Conservation (phyloP, 2,329 filamentous ascomycete genomes). For the Dactylellina sp. region DNA sequence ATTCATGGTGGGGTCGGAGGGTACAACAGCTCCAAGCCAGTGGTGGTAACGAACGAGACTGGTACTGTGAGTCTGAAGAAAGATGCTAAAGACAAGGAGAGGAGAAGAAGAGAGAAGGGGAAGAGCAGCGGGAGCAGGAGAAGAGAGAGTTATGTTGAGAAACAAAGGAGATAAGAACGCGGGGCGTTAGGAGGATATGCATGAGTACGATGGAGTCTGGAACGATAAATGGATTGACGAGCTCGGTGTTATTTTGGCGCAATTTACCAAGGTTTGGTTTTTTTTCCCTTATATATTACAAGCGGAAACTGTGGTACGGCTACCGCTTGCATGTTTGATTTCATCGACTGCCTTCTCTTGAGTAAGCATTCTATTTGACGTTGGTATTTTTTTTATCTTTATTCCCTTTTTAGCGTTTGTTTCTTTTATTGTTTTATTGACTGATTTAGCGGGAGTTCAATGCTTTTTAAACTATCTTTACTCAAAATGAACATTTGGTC, state of each 20-base stretch:
- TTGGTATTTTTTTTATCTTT: background rate
- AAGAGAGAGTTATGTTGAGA: conserved; percentile 39
- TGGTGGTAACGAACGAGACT: conserved; percentile 29
- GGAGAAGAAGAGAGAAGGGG: conserved; percentile 24
- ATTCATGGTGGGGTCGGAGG: conserved; percentile 43
- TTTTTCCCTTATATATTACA: conserved; percentile 4
- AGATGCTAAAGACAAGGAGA: conserved; percentile 37
- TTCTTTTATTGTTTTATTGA: conserved; percentile 21
- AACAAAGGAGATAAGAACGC: conserved; percentile 32
- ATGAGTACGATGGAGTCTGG: background rate
- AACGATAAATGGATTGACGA: conserved; percentile 10
- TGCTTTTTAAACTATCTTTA: conserved; percentile 14
- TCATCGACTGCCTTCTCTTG: background rate
- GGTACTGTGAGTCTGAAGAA: conserved; percentile 30
- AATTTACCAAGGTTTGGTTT: conserved; percentile 27
- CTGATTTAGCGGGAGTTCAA: conserved; percentile 51
- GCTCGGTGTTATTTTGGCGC: conserved; percentile 42
- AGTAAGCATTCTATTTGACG: conserved; percentile 14
- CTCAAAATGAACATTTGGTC: conserved; percentile 8
- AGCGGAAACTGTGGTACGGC: conserved; percentile 24
- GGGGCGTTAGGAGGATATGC: conserved; percentile 29
- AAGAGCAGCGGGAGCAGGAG: conserved; percentile 34
- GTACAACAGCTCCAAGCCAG: conserved; percentile 46
- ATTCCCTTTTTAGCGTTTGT: conserved; percentile 12
- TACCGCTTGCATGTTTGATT: conserved; percentile 8